Evolutionary conservation across 345 rosid species (phyloP), one percentile per base, ranked within the genome.

Genomic region (Ceriops zippeliana): DNA sequence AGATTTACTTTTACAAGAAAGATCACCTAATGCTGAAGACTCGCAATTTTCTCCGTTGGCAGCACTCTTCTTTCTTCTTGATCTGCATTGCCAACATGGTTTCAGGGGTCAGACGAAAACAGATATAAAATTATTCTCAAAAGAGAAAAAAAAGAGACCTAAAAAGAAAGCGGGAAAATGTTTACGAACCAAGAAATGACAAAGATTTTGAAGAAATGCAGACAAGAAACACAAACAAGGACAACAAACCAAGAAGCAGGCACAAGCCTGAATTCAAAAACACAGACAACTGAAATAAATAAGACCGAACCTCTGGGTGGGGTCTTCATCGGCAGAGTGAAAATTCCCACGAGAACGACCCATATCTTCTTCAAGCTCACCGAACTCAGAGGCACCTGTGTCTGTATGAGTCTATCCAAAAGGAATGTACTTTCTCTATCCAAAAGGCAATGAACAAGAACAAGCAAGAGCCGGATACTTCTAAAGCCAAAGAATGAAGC

Each of bases 321-420:
- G 96, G 82, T 95, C 99, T 65, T 95, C 99, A 72, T 87, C 93
- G 69, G 78, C 71, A 68, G 96, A 82, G 76, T 86, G 89, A 71
- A 91, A 88, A 78, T 93, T 93, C 32, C 95, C 97, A 9, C 99
- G 93, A 76, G 96, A 91, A 60, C 99, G 99, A 72, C 96, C 98
- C 98, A 95, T 91, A 66, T 73, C 57, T 64, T 58, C 30, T 35
- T 64, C 61, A 72, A 72, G 78, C 16, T 62, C 67, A 73, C 20
- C 19, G 28, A 21, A 34, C 52, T 61, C 66, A 61, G 5, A 19
- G 26, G 16, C 16, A 22, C 19, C 28, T 54, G 58, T 22, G 58
- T 22, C 11, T 21, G 9, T 54, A 26, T n/a, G 4, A 54, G 22
- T 54, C 19, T 54, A 54, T 9, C 9, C 20, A 26, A 22, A 54